Evolutionary conservation across 306 rosid genomes (phyloP), one percentile per base, ranked within the genome.

Genomic region (Fragaria vesca): DNA sequence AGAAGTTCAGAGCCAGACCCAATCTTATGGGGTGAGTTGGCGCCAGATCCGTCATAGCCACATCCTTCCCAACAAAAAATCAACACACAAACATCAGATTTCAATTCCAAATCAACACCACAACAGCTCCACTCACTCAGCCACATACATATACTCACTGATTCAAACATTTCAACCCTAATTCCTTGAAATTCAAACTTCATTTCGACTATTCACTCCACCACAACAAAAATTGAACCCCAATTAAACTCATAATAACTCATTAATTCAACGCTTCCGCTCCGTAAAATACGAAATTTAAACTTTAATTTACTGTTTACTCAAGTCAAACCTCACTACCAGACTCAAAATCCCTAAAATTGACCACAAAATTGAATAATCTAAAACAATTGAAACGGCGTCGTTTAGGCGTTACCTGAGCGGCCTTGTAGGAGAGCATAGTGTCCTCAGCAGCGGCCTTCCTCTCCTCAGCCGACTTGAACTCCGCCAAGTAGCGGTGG

Each of bases 1-100:
- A 91, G 85, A 80, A 91, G 72, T 91, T 91, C 26, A 91, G 90
- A 0, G 97, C 97, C 20, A 91, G 83, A 34, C 97, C 97, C 93
- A 91, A 84, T 81, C 97, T 76, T 71, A 91, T 91, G 0, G 97
- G 97, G 72, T 91, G 97, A 9, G 97, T 91, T 20, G 97, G 88
- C 4, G 97, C 89, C 77, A 91, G 93, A 79, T 89, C 92, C 42
- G 80, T 80, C 38, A 12, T 38, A 72, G 93, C 97, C 79, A 88
- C 26, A 43, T 89, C 97, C 97, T 89, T 36, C 57, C 50, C 71
- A 45, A 6, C 5, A 70, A 18, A 75, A 24, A 78, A 75, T 24
- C 32, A 43, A 74, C 8, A 18, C 45, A 4, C 57, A 74, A 42
- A 24, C n/a, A 26, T 74, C 42, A 74, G 42, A 65, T 26, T 74